Percentiles rank a stretch among this genome's conserved stretches.
Conservation (phyloP, 2,329 filamentous ascomycete genomes). For the Scedosporium minutisporum region DNA sequence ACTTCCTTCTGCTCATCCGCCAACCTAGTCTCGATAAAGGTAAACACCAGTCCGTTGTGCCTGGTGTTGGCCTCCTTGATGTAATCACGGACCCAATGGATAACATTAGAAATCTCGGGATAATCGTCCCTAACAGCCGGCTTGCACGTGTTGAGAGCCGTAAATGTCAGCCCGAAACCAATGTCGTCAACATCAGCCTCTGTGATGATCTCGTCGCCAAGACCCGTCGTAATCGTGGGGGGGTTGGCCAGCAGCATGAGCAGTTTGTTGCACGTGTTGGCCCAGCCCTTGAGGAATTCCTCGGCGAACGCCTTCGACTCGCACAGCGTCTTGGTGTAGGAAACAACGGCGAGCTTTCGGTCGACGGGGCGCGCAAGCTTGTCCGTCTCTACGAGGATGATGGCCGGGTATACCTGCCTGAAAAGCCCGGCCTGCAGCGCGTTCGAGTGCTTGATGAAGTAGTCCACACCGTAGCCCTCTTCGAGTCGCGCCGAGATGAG, state of each 20-base stretch:
- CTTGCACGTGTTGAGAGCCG: constrained; percentile 83
- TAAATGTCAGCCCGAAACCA: constrained; percentile 90
- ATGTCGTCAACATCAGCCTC: constrained; percentile 93
- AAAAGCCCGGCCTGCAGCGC: constrained; percentile 72
- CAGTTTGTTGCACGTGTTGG: constrained; percentile 78
- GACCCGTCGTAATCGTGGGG: constrained; percentile 53
- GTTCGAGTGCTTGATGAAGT: constrained; percentile 80
- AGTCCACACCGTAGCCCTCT: constrained; percentile 81
- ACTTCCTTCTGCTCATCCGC: constrained; percentile 45
- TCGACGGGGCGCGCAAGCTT: constrained; percentile 81
- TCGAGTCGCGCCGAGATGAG: constrained; percentile 72
- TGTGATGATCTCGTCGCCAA: constrained; percentile 65
- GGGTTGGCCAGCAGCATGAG: constrained; percentile 85
- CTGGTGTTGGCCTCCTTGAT: constrained; percentile 68
- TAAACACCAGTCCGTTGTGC: constrained; percentile 59
- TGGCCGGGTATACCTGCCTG: constrained; percentile 71
- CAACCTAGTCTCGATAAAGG: constrained; percentile 64
- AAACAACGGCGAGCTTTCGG: constrained; percentile 87
- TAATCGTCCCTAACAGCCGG: constrained; percentile 68
- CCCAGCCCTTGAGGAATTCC: constrained; percentile 83
- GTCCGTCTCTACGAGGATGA: constrained; percentile 82
- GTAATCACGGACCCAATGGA: constrained; percentile 76
- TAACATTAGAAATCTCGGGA: constrained; percentile 70
- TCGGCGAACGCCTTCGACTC: constrained; percentile 77
- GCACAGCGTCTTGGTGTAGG: constrained; percentile 82